These are phyloP conservation scores for Didymella arachidicola DNA, from an alignment of 2,329 filamentous ascomycete species.

Conservation along the genomic window DNA sequence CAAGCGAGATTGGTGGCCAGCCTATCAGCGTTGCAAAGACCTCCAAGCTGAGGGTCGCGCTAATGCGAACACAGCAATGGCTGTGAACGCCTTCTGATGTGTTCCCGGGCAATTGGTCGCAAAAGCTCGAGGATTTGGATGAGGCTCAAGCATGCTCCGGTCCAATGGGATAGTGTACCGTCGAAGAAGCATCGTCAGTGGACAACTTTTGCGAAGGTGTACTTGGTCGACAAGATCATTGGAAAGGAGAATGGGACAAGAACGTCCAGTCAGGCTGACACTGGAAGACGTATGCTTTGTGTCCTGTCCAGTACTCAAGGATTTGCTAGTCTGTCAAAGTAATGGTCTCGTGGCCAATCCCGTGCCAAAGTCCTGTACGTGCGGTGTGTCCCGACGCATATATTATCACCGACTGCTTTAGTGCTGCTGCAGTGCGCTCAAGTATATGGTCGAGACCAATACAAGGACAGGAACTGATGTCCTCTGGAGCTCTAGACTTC, in stretches of 20 bases:
- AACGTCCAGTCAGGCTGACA: neutral
- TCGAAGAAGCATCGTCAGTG: slow-evolving; percentile 1
- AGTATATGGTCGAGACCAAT: neutral
- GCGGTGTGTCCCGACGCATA: neutral
- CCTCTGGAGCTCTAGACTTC: neutral
- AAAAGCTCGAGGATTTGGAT: neutral
- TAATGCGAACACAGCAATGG: slow-evolving; percentile 4
- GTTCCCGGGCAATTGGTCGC: slow-evolving; percentile 9
- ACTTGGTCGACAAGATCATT: slow-evolving; percentile 4
- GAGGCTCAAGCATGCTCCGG: slow-evolving; percentile 16
- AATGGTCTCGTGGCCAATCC: neutral
- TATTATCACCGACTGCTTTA: neutral
- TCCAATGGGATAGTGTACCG: slow-evolving; percentile 6
- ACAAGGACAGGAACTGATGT: neutral
- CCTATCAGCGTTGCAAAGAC: slow-evolving; percentile 5
- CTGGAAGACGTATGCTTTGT: neutral
- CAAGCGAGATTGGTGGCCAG: slow-evolving; percentile 15
- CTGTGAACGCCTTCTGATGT: slow-evolving; percentile 12
- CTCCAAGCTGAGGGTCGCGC: neutral
- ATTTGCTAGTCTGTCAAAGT: neutral
- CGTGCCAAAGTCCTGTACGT: neutral
- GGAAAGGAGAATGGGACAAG: neutral
- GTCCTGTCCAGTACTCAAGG: neutral
- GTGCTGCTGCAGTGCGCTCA: neutral
- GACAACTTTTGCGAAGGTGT: neutral